Evolutionary conservation across 2,329 filamentous ascomycete genomes (phyloP).

Genomic region (Albifimbria verrucaria): DNA sequence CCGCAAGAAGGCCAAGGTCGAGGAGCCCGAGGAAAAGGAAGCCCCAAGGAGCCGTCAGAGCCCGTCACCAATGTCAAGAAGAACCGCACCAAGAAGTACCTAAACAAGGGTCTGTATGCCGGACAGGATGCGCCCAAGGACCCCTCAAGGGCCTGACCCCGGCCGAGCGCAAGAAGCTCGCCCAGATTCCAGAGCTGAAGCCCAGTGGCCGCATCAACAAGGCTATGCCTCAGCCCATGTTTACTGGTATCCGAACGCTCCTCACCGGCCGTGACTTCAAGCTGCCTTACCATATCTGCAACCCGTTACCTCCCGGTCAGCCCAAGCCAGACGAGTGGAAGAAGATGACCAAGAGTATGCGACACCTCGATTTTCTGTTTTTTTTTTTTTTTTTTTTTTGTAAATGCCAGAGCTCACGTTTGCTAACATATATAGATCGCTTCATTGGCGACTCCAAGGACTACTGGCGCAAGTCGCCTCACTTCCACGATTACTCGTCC

Average conservation of each 20-base stretch:
- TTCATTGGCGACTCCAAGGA: constrained; percentile 82
- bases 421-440: constrained; percentile 59
- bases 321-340: constrained; percentile 92
- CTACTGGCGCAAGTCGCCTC: constrained; percentile 76
- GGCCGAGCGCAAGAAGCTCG: constrained; percentile 49
- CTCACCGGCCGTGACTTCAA: constrained; percentile 78
- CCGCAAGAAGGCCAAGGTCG: constrained; percentile 30
- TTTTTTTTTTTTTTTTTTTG: not conserved
- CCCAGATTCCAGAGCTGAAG: constrained; percentile 43
- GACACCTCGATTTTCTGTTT: not conserved
- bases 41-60: no score
- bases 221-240: constrained; percentile 73
- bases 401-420: no score
- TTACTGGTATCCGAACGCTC: constrained; percentile 67
- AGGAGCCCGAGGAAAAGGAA: constrained; percentile 23
- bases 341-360: constrained; percentile 84
- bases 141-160: constrained; percentile 44
- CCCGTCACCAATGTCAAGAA: constrained; percentile 33
- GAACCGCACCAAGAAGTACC: constrained; percentile 68
- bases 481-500: constrained; percentile 70
- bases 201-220: constrained; percentile 49
- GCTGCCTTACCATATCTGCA: constrained; percentile 85
- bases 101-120: constrained; percentile 79
- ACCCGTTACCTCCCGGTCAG: constrained; percentile 78
- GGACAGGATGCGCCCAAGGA: constrained; percentile 65